A percentile compares a stretch with the other conserved stretches of the same genome.
Evolutionary conservation across 306 rosid species (phyloP).

Genomic region (Purshia tridentata): DNA sequence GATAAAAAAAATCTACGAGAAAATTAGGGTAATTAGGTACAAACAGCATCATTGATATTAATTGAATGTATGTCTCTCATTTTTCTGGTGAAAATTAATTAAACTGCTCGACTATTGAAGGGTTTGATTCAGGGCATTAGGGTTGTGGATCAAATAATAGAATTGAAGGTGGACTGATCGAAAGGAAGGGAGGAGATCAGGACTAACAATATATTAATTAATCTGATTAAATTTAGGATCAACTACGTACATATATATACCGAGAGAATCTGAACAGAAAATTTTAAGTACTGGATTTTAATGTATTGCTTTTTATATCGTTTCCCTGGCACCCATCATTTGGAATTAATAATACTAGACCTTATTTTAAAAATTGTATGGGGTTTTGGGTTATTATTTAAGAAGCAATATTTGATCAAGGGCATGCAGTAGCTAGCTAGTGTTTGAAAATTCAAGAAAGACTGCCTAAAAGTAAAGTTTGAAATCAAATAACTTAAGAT

Average conservation of each 20-base stretch:
- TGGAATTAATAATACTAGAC: background rate
- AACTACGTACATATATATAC: too few species aligned
- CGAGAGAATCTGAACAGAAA: too few species aligned
- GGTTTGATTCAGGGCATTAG: conserved; percentile 2
- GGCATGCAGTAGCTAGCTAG: background rate
- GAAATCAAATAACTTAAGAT: conserved; percentile 25
- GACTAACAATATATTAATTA: too few species aligned
- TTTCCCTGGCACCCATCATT: background rate
- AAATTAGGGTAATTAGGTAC: conserved; percentile 2
- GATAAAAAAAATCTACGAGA: background rate
- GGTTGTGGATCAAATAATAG: background rate
- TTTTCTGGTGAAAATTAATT: background rate
- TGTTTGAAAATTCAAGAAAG: conserved; percentile 27
- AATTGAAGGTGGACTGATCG: background rate
- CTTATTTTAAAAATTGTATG: background rate
- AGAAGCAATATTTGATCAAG: background rate
- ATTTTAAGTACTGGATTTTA: background rate
- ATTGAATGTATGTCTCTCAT: background rate
- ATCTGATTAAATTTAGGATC: too few species aligned
- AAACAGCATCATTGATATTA: too few species aligned
- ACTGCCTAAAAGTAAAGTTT: conserved; percentile 31
- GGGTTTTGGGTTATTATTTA: background rate
- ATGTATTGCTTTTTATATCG: background rate
- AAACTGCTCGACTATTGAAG: background rate
- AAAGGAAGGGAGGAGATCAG: too few species aligned